Evolutionary conservation across 331 rosid genomes (phyloP).

Genomic region (Telfairia occidentalis): DNA sequence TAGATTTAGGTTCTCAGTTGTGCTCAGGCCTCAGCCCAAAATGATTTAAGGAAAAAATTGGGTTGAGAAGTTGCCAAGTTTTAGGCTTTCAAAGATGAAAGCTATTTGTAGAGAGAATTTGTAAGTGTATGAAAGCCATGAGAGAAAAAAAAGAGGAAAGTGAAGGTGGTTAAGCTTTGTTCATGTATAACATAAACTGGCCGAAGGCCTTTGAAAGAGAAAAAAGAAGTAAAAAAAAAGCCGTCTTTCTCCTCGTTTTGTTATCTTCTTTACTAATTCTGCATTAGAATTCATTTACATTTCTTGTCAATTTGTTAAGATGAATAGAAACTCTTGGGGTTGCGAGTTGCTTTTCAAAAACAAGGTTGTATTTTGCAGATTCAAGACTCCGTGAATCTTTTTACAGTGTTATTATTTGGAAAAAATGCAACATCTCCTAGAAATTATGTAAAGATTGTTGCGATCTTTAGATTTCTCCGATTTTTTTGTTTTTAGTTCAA

Average conservation of each 20-base stretch:
- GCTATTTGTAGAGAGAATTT: constrained; percentile 56
- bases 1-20: constrained; percentile 34
- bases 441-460: too few species aligned
- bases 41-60: constrained; percentile 40
- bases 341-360: too few species aligned
- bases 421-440: too few species aligned
- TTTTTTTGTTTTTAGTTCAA: too few species aligned
- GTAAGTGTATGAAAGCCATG: constrained; percentile 16
- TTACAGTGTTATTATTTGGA: too few species aligned
- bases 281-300: background rate
- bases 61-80: constrained; percentile 26
- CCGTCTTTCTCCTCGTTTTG: constrained; percentile 11
- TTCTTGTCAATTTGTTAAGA: background rate
- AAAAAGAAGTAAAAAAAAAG: background rate
- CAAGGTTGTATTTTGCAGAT: too few species aligned
- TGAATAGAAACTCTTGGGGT: too few species aligned
- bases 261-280: background rate
- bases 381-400: too few species aligned
- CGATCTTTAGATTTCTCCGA: too few species aligned
- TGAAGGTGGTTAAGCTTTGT: constrained; percentile 11
- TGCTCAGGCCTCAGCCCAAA: constrained; percentile 43
- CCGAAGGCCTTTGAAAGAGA: constrained; percentile 68
- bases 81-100: constrained; percentile 61
- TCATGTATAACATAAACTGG: constrained; percentile 31
- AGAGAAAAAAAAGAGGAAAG: background rate